Conservation (phyloP, 78 protist genomes). For the Emiliania huxleyi region DNA sequence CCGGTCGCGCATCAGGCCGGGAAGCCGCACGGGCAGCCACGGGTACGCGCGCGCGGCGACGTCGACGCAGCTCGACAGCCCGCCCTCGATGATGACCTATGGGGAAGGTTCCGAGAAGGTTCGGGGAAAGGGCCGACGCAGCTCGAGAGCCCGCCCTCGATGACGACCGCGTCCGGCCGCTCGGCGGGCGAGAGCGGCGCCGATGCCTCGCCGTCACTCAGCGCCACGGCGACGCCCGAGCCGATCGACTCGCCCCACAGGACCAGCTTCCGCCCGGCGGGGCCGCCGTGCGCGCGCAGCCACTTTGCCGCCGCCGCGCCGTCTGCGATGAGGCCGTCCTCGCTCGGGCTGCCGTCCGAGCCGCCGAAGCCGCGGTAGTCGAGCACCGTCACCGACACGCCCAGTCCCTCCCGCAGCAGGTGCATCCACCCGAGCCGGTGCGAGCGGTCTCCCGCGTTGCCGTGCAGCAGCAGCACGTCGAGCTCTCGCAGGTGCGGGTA, state of each 20-base stretch:
- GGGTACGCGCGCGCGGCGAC: neutral
- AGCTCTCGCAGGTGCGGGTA: neutral
- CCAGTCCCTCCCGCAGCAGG: neutral
- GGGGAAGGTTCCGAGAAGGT: too few species aligned
- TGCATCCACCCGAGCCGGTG: neutral
- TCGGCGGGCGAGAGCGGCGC: too few species aligned
- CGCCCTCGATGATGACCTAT: neutral
- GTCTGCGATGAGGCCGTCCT: neutral
- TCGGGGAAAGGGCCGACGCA: too few species aligned
- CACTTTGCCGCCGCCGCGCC: neutral
- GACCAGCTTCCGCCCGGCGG: neutral
- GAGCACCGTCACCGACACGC: neutral
- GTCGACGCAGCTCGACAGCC: neutral
- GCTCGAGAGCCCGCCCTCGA: neutral
- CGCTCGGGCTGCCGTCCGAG: neutral
- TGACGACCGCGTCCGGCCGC: neutral
- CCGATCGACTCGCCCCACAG: neutral
- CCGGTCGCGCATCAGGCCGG: neutral
- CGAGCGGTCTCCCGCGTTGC: neutral
- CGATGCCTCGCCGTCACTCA: neutral
- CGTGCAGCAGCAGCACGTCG: neutral
- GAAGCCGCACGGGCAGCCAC: neutral
- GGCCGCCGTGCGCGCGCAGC: neutral
- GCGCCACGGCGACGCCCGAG: neutral
- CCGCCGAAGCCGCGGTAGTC: constrained; percentile 11